These are phyloP conservation scores for Trifolium repens DNA, from an alignment of 306 rosid genomes.

Conservation along the genomic window DNA sequence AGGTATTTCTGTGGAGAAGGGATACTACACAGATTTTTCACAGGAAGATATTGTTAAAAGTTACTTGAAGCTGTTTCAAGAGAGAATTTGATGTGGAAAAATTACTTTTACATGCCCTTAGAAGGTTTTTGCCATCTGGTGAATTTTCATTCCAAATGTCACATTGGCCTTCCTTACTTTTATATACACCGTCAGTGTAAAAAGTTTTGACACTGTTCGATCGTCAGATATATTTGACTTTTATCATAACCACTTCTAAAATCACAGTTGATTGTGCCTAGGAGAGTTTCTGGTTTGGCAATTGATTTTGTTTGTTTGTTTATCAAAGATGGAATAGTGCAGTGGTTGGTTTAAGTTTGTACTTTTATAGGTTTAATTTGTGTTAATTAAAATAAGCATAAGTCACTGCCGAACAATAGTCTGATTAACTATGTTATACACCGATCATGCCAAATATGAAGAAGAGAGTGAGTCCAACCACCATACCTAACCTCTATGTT, in stretches of 20 bases:
- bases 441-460: no score
- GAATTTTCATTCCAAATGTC: constrained; percentile 23
- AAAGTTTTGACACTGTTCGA: no score
- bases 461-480: no score
- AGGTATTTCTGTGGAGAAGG: constrained; percentile 66
- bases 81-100: constrained; percentile 23
- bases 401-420: no score
- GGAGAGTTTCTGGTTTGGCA: not conserved
- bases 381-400: not conserved
- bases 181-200: no score
- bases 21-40: constrained; percentile 81
- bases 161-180: not conserved
- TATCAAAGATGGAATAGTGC: not conserved
- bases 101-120: not conserved
- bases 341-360: constrained; percentile 1
- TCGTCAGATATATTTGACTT: no score
- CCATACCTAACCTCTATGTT: no score
- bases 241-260: no score
- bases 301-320: not conserved
- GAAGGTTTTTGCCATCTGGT: constrained; percentile 12
- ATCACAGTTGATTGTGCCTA: not conserved
- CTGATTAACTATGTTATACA: no score
- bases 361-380: not conserved
- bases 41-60: constrained; percentile 67
- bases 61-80: constrained; percentile 48